Evolutionary conservation across 352 stramenopile genomes (phyloP).

Genomic region (Elongisporangium undulatum): DNA sequence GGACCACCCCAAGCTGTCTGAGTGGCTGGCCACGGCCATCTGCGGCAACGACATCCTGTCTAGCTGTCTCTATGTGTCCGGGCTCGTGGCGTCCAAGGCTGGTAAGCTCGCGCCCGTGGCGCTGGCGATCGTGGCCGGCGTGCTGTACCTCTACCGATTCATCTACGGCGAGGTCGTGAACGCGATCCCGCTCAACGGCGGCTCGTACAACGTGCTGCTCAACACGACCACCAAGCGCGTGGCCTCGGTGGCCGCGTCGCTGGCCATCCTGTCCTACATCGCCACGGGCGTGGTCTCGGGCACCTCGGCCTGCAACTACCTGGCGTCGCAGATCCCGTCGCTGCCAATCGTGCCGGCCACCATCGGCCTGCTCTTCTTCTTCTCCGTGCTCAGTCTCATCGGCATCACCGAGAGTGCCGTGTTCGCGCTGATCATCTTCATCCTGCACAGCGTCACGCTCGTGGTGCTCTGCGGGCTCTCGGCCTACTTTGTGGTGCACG

Average conservation of each 20-base stretch:
- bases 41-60: slow-evolving; percentile 96
- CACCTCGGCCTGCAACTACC: slow-evolving; percentile 85
- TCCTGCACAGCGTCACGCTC: slow-evolving; percentile 86
- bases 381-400: slow-evolving; percentile 87
- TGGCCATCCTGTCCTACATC: slow-evolving; percentile 95
- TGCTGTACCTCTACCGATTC: slow-evolving; percentile 88
- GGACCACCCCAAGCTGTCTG: slow-evolving; percentile 83
- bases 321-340: slow-evolving; percentile 69
- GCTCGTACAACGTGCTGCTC: slow-evolving; percentile 95
- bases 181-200: slow-evolving; percentile 93
- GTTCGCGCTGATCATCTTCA: slow-evolving; percentile 91
- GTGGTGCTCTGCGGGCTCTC: slow-evolving; percentile 75
- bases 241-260: slow-evolving; percentile 90
- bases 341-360: slow-evolving; percentile 77
- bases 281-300: slow-evolving; percentile 91
- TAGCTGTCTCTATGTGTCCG: slow-evolving; percentile 90
- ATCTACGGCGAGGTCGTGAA: slow-evolving; percentile 95
- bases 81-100: slow-evolving; percentile 79
- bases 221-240: slow-evolving; percentile 94
- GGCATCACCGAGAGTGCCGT: slow-evolving; percentile 92
- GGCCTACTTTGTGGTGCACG: slow-evolving; percentile 70
- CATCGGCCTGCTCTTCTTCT: slow-evolving; percentile 88
- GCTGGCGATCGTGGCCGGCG: slow-evolving; percentile 85
- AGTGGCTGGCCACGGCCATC: slow-evolving; percentile 93
- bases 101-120: slow-evolving; percentile 90